Percentiles rank a stretch among this genome's conserved stretches.
These are phyloP conservation scores for Veloporphyrellus conicus DNA, from an alignment of 1,284 basidiomycete genomes.

Conservation along the genomic window DNA sequence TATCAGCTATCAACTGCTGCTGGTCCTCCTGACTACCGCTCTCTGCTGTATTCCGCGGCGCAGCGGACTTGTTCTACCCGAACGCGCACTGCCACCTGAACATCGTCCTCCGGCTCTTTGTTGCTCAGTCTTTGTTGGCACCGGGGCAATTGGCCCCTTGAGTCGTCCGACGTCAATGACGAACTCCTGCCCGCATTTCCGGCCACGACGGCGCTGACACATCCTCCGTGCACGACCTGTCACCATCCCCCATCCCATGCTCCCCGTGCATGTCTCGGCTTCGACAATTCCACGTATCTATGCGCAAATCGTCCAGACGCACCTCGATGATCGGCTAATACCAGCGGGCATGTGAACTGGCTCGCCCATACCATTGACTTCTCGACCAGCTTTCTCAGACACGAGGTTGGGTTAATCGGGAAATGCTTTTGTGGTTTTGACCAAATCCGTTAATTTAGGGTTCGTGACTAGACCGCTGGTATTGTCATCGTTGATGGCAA, in stretches of 20 bases:
- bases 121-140: not conserved
- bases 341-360: constrained; percentile 10
- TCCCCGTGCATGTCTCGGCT: constrained; percentile 11
- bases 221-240: constrained; percentile 3
- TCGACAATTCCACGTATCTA: constrained; percentile 7
- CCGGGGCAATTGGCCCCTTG: constrained; percentile 11
- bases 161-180: constrained; percentile 4
- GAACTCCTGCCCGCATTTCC: constrained; percentile 19
- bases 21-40: not conserved
- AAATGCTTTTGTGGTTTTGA: constrained; percentile 22
- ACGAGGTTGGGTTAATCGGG: constrained; percentile 26
- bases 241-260: constrained; percentile 1
- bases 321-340: constrained; percentile 22
- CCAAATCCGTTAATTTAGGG: constrained; percentile 35
- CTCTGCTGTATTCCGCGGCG: constrained; percentile 10
- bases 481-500: constrained; percentile 23
- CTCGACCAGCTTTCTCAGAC: constrained; percentile 21
- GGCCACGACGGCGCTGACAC: constrained; percentile 22
- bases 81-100: constrained; percentile 1
- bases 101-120: not conserved
- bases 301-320: constrained; percentile 19
- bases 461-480: constrained; percentile 17
- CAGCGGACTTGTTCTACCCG: constrained; percentile 12
- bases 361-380: constrained; percentile 11
- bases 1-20: not conserved